phyloP scores from a whole-genome alignment of 805 yeast species.

The Suhomyces sp. region DNA sequence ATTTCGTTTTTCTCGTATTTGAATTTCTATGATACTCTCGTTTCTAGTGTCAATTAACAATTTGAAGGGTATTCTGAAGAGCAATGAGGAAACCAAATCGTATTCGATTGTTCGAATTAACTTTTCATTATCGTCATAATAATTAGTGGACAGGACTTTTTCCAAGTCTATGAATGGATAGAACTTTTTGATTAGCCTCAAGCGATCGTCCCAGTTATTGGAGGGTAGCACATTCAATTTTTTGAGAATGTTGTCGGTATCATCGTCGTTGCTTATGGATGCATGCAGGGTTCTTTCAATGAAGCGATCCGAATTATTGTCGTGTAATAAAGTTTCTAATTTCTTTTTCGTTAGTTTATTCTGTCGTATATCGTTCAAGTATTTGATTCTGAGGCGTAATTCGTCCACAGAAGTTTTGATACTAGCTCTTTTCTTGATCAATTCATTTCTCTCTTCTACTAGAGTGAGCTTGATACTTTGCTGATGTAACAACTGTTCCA shows the following conservation, averaged over 20 bases:
- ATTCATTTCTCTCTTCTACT: conserved; percentile 14
- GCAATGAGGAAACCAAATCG: conserved; percentile 17
- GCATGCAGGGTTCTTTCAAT: not conserved
- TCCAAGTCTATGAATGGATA: conserved; percentile 23
- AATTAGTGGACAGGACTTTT: conserved; percentile 12
- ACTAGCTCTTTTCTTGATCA: conserved; percentile 18
- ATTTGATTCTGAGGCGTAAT: conserved; percentile 12
- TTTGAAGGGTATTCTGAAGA: conserved; percentile 20
- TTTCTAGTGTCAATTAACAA: conserved; percentile 14
- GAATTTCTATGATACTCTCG: conserved; percentile 9
- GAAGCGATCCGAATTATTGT: conserved; percentile 15
- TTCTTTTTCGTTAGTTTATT: conserved; percentile 13
- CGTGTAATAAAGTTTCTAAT: conserved; percentile 20
- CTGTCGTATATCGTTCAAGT: conserved; percentile 14
- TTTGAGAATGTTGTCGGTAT: conserved; percentile 20
- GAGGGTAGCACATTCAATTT: conserved; percentile 37
- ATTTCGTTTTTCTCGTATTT: not conserved
- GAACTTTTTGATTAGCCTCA: conserved; percentile 21
- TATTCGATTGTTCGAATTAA: conserved; percentile 17
- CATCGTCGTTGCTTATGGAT: conserved; percentile 8
- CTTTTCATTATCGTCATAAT: conserved; percentile 9
- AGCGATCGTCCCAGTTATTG: conserved; percentile 24
- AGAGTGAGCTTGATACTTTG: conserved; percentile 18
- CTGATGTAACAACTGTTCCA: conserved; percentile 12
- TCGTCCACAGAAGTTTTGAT: conserved; percentile 18